These are phyloP conservation scores for Novymonas esmeraldas DNA, from an alignment of 208 protist species.

Conservation along the genomic window DNA sequence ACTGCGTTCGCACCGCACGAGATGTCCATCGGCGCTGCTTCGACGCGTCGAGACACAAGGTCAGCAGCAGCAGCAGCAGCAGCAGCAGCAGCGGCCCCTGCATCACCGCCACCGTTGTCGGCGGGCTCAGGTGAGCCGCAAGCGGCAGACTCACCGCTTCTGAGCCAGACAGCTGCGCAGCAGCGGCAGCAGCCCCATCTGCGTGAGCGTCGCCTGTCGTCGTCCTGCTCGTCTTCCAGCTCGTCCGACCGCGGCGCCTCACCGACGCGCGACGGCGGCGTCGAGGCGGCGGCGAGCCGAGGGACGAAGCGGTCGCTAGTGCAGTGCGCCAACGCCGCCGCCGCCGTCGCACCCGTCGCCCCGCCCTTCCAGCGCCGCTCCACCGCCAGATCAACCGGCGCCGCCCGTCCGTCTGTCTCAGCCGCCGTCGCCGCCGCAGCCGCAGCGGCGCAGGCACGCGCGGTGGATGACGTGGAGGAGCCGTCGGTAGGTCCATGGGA, in stretches of 20 bases:
- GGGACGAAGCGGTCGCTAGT: constrained; percentile 1
- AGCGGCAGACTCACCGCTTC: too few species aligned
- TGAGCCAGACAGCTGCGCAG: too few species aligned
- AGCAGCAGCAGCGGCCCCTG: too few species aligned
- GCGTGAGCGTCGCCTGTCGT: too few species aligned
- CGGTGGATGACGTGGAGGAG: neutral
- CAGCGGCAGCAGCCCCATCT: too few species aligned
- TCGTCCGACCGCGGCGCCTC: neutral
- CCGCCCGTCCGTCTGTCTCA: neutral
- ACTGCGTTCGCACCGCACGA: neutral
- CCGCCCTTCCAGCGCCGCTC: neutral
- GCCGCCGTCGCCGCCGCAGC: neutral
- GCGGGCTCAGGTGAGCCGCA: too few species aligned
- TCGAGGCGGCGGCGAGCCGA: neutral
- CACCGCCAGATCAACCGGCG: too few species aligned
- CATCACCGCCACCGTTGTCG: too few species aligned
- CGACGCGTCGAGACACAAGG: too few species aligned
- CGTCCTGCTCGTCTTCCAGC: constrained; percentile 8
- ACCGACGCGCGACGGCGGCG: neutral
- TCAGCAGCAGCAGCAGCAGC: too few species aligned
- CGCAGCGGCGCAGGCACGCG: neutral
- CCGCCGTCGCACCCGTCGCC: neutral
- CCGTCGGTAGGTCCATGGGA: constrained; percentile 10
- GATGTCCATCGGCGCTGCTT: neutral
- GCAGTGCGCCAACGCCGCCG: constrained; percentile 13